Evolutionary conservation across 345 rosid species (phyloP).

Genomic region (Euphorbia lathyris): DNA sequence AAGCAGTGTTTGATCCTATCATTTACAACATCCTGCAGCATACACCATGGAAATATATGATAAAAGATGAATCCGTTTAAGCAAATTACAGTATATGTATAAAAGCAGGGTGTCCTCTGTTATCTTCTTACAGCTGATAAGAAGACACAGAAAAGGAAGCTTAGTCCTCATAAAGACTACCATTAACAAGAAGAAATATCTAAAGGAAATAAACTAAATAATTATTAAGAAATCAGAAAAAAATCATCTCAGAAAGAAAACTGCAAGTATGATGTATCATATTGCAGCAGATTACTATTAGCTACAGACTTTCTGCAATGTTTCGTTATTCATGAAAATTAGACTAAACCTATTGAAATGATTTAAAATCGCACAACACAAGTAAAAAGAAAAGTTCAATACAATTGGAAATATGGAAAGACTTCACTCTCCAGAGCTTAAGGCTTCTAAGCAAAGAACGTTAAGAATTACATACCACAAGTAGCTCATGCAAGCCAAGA

Average conservation of each 20-base stretch:
- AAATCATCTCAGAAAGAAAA: not conserved
- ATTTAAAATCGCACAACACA: not conserved
- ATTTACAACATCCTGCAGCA: conserved; percentile 64
- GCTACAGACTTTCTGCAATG: not conserved
- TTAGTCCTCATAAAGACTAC: not conserved
- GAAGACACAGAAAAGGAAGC: not conserved
- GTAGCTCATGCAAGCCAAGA: conserved; percentile 79
- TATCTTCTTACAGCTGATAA: not conserved
- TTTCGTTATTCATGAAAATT: not conserved
- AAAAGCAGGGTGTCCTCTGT: not conserved
- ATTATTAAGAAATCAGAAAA: not conserved
- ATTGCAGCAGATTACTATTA: not conserved
- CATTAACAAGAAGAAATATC: not conserved
- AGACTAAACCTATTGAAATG: not conserved
- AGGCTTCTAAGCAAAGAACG: not conserved
- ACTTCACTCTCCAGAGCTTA: not conserved
- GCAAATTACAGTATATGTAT: not conserved
- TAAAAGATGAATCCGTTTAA: not conserved
- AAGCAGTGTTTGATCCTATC: conserved; percentile 80
- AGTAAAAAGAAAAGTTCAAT: not conserved
- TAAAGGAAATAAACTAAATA: not conserved
- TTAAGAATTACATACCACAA: conserved; percentile 51
- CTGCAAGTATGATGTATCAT: conserved; percentile 2
- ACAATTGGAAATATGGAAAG: not conserved
- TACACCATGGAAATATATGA: not conserved